These are phyloP conservation scores for Fusarium buxicola DNA, from an alignment of 2,329 filamentous ascomycete genomes.

Conservation along the genomic window DNA sequence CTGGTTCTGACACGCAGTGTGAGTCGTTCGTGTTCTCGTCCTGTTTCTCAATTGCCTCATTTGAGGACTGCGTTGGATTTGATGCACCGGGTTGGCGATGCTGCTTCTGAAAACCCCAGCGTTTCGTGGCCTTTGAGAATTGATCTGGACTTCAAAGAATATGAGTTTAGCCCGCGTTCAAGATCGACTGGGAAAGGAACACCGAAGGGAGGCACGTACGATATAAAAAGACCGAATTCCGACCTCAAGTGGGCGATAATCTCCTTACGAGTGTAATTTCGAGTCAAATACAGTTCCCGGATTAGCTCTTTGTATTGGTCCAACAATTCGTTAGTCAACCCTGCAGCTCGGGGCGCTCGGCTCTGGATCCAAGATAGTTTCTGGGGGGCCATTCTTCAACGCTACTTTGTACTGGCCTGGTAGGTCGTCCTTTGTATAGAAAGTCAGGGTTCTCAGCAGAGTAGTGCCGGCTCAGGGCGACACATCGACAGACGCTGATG, in stretches of 20 bases:
- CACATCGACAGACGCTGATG: no score
- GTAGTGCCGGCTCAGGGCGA: no score
- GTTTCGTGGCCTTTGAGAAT: constrained; percentile 10
- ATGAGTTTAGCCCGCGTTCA: background rate
- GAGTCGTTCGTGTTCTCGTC: background rate
- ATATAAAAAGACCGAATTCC: background rate
- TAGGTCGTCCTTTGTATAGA: no score
- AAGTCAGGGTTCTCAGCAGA: no score
- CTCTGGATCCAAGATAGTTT: background rate
- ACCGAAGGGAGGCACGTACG: background rate
- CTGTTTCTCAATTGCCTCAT: background rate
- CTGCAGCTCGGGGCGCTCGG: background rate
- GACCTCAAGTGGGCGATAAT: background rate
- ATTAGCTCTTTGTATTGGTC: constrained; percentile 9
- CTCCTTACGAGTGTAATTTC: constrained; percentile 1
- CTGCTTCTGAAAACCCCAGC: constrained; percentile 12
- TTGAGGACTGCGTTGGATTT: no score
- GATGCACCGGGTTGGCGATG: background rate
- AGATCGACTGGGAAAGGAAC: fast-evolving
- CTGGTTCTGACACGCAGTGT: fast-evolving
- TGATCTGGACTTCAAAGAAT: background rate
- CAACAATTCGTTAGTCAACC: background rate
- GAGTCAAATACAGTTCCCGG: background rate
- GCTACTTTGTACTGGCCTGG: background rate
- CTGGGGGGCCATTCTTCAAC: background rate